A percentile compares a stretch with the other conserved stretches of the same genome.
phyloP scores from a whole-genome alignment of 2,329 filamentous ascomycete species.

The Colletotrichum phormii region DNA sequence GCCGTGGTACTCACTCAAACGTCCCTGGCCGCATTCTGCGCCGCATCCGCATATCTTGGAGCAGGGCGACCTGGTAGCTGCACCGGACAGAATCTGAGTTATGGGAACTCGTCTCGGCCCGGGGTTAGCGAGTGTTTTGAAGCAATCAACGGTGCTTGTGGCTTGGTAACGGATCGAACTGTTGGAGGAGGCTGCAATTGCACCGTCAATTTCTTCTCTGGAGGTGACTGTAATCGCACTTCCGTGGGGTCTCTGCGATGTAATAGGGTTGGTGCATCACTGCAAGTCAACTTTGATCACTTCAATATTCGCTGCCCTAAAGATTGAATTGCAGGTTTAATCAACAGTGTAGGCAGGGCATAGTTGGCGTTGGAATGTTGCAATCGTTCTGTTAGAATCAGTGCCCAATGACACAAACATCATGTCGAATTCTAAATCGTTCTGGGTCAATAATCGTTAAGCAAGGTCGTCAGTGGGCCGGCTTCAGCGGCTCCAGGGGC shows the following conservation, averaged over 20 bases:
- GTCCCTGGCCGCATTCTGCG: slow-evolving; percentile 16
- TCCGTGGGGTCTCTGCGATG: slow-evolving; percentile 17
- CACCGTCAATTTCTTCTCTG: slow-evolving; percentile 25
- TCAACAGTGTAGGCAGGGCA: too few species aligned
- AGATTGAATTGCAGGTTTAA: not conserved
- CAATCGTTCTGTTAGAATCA: too few species aligned
- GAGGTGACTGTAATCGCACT: slow-evolving; percentile 19
- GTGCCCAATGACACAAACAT: too few species aligned
- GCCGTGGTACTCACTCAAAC: not conserved
- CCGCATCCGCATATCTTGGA: slow-evolving; percentile 21
- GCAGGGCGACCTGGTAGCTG: slow-evolving; percentile 12
- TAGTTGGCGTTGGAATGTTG: not conserved
- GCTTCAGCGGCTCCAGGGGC: too few species aligned
- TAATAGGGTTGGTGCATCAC: slow-evolving; percentile 2
- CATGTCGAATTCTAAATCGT: too few species aligned
- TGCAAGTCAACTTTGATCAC: slow-evolving; percentile 31
- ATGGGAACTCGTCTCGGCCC: slow-evolving; percentile 3
- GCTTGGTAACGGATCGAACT: not conserved
- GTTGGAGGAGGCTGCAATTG: not conserved
- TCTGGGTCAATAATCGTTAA: too few species aligned
- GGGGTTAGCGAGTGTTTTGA: slow-evolving; percentile 23
- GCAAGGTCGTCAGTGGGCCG: too few species aligned
- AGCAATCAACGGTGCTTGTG: slow-evolving; percentile 26
- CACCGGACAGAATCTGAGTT: slow-evolving; percentile 16
- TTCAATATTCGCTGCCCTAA: slow-evolving; percentile 13